Conservation (phyloP, 2,329 filamentous ascomycete genomes). For the Fusarium siculi region DNA sequence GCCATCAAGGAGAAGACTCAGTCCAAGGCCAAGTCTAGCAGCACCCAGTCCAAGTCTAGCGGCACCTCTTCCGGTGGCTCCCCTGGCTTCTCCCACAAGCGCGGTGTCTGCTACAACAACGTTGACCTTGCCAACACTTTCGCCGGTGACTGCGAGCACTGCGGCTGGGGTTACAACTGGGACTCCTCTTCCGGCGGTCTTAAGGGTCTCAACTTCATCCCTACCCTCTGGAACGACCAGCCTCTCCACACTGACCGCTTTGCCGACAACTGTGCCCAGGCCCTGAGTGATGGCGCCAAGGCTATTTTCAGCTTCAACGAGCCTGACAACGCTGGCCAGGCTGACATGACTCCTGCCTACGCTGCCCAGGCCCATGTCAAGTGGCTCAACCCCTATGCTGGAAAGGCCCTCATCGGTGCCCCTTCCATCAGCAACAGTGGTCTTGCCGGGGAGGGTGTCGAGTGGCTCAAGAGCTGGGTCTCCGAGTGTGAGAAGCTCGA, state of each 20-base stretch:
- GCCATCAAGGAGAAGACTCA: constrained; percentile 17
- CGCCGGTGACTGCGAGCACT: constrained; percentile 51
- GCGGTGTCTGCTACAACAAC: constrained; percentile 76
- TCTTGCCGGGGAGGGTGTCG: constrained; percentile 59
- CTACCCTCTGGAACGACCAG: constrained; percentile 71
- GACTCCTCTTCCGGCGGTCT: constrained; percentile 57
- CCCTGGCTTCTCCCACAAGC: constrained; percentile 58
- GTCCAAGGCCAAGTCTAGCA: constrained; percentile 6
- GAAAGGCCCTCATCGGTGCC: constrained; percentile 64
- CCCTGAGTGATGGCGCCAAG: constrained; percentile 64
- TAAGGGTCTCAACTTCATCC: constrained; percentile 67
- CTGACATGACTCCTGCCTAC: constrained; percentile 63
- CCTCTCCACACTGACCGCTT: constrained; percentile 59
- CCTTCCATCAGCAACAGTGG: constrained; percentile 72
- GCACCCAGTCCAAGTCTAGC: constrained; percentile 6
- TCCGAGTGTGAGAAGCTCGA: constrained; percentile 56
- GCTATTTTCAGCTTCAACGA: constrained; percentile 78
- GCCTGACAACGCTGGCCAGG: constrained; percentile 70
- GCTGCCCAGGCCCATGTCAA: constrained; percentile 65
- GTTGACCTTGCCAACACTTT: constrained; percentile 64
- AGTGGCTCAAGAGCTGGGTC: constrained; percentile 67
- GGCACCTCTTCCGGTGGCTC: constrained; percentile 24
- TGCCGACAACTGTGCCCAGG: constrained; percentile 59
- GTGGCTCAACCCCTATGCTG: constrained; percentile 66
- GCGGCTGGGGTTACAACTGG: constrained; percentile 78